A percentile compares a stretch with the other conserved stretches of the same genome.
phyloP scores from a whole-genome alignment of 2,329 filamentous ascomycete genomes.

The Ustulina deusta region DNA sequence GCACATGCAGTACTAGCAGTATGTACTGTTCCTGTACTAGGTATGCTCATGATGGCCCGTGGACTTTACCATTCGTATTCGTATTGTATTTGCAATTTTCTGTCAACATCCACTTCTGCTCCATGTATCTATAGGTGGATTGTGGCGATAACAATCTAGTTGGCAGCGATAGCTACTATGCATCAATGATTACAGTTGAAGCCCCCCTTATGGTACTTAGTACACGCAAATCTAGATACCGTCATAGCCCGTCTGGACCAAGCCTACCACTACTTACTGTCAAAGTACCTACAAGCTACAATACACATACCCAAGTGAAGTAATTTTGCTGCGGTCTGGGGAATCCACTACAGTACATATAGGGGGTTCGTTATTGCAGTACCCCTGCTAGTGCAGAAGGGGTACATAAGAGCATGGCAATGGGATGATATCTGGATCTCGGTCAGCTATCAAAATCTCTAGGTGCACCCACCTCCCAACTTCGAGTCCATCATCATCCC shows the following conservation, averaged over 20 bases:
- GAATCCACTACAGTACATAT: background rate
- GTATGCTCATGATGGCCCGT: background rate
- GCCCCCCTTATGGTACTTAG: background rate
- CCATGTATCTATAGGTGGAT: background rate
- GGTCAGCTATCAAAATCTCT: conserved; percentile 18
- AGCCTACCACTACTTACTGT: background rate
- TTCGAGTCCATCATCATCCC: conserved; percentile 4
- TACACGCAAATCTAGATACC: background rate
- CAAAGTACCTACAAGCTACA: background rate
- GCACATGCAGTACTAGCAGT: background rate
- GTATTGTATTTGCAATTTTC: conserved; percentile 28
- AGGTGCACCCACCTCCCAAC: conserved; percentile 27
- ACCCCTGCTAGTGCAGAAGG: no score
- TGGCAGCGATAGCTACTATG: background rate
- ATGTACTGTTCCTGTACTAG: background rate
- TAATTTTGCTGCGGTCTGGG: conserved; percentile 1
- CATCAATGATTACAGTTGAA: background rate
- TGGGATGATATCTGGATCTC: conserved; percentile 13
- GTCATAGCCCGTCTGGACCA: background rate
- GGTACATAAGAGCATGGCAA: conserved; percentile 6
- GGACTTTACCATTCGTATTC: conserved; percentile 13
- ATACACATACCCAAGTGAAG: background rate
- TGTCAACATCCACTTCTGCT: conserved; percentile 13
- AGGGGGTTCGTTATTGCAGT: no score
- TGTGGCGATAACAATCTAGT: conserved; percentile 13